phyloP scores from a whole-genome alignment of 139 green algal genomes.

The Ettlia oleoabundans region DNA sequence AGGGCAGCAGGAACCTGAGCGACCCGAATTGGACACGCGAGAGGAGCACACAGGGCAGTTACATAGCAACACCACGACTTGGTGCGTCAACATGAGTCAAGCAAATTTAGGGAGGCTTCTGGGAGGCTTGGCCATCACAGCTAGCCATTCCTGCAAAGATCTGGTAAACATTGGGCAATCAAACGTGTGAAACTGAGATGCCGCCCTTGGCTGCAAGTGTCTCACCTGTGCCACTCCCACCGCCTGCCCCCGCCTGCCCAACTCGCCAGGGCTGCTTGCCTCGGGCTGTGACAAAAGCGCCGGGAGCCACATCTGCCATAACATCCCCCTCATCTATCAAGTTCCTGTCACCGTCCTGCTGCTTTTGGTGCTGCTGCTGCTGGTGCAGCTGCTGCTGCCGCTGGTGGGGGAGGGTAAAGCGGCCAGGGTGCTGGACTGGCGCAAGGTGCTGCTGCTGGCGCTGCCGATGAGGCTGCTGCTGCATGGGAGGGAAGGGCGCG shows the following conservation, averaged over 20 bases:
- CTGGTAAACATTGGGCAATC: too few species aligned
- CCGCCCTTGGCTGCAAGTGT: too few species aligned
- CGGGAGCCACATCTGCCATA: constrained; percentile 25
- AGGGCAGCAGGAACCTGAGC: too few species aligned
- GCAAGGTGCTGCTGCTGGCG: background rate
- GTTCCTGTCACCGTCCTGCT: background rate
- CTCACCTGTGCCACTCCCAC: background rate
- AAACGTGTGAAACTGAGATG: too few species aligned
- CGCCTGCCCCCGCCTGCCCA: background rate
- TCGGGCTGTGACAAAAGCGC: constrained; percentile 5
- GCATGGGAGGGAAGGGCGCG: background rate
- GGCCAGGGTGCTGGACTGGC: background rate
- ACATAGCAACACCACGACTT: too few species aligned
- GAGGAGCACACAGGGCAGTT: too few species aligned
- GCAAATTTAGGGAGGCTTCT: too few species aligned
- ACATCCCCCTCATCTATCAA: background rate
- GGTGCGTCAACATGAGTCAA: too few species aligned
- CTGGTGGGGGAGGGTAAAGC: background rate
- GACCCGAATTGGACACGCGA: too few species aligned
- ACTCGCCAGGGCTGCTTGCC: constrained; percentile 22
- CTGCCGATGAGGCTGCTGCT: background rate
- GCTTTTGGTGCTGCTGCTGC: background rate
- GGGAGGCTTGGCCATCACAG: too few species aligned
- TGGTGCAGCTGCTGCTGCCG: background rate
- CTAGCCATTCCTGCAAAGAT: too few species aligned